A percentile compares a stretch with the other conserved stretches of the same genome.
Evolutionary conservation across 257 asterid genomes (phyloP).

Genomic region (Ilex aquifolium): DNA sequence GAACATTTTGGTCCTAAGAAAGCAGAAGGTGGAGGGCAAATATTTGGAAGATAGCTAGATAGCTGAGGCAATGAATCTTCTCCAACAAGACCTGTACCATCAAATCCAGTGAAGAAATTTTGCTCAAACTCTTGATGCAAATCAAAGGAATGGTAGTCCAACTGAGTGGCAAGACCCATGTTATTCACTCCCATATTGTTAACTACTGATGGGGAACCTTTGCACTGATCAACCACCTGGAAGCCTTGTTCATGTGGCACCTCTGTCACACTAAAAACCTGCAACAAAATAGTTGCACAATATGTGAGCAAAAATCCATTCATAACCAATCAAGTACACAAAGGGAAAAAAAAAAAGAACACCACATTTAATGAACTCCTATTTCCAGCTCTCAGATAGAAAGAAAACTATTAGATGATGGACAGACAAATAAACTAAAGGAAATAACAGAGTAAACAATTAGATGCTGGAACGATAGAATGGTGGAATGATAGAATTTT

Average conservation of each 20-base stretch:
- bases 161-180: conserved; percentile 37
- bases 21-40: conserved; percentile 88
- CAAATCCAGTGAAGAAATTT: conserved; percentile 50
- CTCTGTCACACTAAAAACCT: conserved; percentile 46
- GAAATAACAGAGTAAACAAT: no score
- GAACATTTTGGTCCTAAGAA: conserved; percentile 97
- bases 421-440: no score
- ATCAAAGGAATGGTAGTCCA: conserved; percentile 52
- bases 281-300: conserved; percentile 12
- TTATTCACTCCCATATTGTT: conserved; percentile 43
- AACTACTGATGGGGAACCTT: conserved; percentile 39
- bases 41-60: conserved; percentile 47
- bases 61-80: conserved; percentile 49
- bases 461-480: no score
- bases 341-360: no score
- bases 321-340: no score
- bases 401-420: no score
- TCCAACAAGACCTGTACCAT: conserved; percentile 38
- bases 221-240: conserved; percentile 58
- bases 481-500: no score
- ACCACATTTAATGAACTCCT: no score
- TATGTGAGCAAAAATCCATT: background rate
- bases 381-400: no score
- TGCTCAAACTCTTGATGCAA: conserved; percentile 61
- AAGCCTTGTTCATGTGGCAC: conserved; percentile 50